phyloP scores from a whole-genome alignment of 306 rosid genomes.

The Quercus berberidifolia region DNA sequence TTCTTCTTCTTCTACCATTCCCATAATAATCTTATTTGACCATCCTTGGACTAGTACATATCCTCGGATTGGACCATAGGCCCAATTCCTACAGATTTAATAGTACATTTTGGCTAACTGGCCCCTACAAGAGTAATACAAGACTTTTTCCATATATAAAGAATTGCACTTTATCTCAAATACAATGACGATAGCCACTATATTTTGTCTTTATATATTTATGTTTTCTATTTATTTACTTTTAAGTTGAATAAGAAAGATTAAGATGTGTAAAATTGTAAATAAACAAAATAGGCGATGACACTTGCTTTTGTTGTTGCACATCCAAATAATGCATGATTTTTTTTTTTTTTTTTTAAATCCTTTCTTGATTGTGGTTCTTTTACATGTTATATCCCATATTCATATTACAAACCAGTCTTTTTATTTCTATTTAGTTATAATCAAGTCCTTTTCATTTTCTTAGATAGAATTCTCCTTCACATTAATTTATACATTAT shows the following conservation, averaged over 20 bases:
- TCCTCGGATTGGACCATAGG: too few relatives aligned
- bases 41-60: too few relatives aligned
- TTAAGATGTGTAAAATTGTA: background rate
- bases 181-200: background rate
- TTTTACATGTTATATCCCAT: background rate
- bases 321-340: constrained; percentile 17
- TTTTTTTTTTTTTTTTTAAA: background rate
- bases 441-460: background rate
- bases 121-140: too few relatives aligned
- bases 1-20: too few relatives aligned
- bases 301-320: constrained; percentile 15
- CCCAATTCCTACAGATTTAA: too few relatives aligned
- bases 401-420: background rate
- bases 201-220: background rate
- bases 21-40: too few relatives aligned
- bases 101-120: too few relatives aligned
- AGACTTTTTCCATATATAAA: too few relatives aligned
- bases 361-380: constrained; percentile 2
- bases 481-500: background rate
- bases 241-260: too few relatives aligned
- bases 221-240: background rate
- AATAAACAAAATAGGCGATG: constrained; percentile 15
- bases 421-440: background rate
- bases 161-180: too few relatives aligned
- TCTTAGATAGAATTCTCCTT: background rate